Evolutionary conservation across 352 stramenopile genomes (phyloP).

Genomic region (Globisporangium splendens): DNA sequence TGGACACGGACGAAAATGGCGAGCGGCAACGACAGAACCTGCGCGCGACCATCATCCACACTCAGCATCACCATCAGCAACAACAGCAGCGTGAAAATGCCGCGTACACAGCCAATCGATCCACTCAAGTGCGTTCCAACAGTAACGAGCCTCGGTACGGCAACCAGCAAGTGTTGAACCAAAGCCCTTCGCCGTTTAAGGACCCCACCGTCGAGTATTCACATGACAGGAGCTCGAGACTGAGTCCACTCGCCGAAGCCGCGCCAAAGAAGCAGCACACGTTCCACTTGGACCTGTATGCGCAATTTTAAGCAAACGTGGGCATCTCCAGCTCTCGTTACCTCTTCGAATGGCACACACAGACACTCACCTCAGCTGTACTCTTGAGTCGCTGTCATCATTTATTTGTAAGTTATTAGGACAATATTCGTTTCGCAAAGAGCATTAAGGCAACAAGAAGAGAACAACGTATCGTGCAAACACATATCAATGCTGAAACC

Average conservation of each 20-base stretch:
- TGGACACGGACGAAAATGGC: constrained; percentile 1
- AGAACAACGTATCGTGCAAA: no score
- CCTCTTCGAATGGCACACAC: no score
- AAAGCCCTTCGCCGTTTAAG: no score
- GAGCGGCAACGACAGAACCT: constrained; percentile 1
- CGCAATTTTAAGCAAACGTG: neutral
- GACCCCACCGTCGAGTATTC: neutral
- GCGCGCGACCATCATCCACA: neutral
- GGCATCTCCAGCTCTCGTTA: no score
- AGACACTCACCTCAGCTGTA: no score
- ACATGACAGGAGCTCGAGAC: neutral
- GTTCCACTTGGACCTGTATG: constrained; percentile 13
- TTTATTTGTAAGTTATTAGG: no score
- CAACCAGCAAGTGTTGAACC: neutral
- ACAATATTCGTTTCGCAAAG: no score
- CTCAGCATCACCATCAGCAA: constrained; percentile 4
- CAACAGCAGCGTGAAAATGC: neutral
- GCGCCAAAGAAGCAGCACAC: constrained; percentile 3
- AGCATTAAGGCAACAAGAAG: no score
- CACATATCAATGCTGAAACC: no score
- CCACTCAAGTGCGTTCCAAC: neutral
- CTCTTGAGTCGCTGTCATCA: no score
- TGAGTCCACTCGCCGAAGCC: neutral
- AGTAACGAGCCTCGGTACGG: neutral
- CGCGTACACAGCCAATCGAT: neutral